Conservation (phyloP, 2,329 filamentous ascomycete species). For the Trichoderma polysporum region DNA sequence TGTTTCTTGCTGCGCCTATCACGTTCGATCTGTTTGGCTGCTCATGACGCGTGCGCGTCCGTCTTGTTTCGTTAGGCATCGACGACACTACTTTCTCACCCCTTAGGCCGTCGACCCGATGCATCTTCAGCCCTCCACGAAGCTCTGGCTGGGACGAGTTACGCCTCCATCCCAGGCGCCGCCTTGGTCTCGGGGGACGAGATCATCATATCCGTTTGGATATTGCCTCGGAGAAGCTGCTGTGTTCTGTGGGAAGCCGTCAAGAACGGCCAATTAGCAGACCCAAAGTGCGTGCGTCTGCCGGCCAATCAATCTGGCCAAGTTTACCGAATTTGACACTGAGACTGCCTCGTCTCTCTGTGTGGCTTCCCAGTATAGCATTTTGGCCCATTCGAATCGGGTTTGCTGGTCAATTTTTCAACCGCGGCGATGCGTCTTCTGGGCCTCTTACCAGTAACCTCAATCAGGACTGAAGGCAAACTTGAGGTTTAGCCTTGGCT, state of each 20-base stretch:
- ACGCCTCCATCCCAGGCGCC: background rate
- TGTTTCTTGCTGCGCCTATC: conserved; percentile 32
- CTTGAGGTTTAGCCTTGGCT: background rate
- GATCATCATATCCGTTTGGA: conserved; percentile 11
- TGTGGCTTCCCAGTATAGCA: conserved; percentile 3
- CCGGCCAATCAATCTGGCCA: conserved; percentile 6
- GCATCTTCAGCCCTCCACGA: conserved; percentile 17
- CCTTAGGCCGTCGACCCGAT: conserved; percentile 5
- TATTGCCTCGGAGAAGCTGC: conserved; percentile 6
- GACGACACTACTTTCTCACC: conserved; percentile 22
- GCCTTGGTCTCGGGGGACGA: conserved; percentile 12
- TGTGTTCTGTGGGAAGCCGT: conserved; percentile 8
- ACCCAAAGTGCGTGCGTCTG: background rate
- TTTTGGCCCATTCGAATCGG: background rate
- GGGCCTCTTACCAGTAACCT: background rate
- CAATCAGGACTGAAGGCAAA: conserved; percentile 3
- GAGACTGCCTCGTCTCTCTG: conserved; percentile 4
- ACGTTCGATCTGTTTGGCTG: conserved; percentile 31
- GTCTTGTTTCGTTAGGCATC: conserved; percentile 22
- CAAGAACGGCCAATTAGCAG: conserved; percentile 16
- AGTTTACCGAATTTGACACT: conserved; percentile 13
- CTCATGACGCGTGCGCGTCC: conserved; percentile 19
- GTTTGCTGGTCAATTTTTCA: background rate
- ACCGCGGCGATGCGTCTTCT: conserved; percentile 8
- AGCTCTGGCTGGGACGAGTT: background rate